Conservation (phyloP, 148 eudicot species). For the Amaranthus palmeri region DNA sequence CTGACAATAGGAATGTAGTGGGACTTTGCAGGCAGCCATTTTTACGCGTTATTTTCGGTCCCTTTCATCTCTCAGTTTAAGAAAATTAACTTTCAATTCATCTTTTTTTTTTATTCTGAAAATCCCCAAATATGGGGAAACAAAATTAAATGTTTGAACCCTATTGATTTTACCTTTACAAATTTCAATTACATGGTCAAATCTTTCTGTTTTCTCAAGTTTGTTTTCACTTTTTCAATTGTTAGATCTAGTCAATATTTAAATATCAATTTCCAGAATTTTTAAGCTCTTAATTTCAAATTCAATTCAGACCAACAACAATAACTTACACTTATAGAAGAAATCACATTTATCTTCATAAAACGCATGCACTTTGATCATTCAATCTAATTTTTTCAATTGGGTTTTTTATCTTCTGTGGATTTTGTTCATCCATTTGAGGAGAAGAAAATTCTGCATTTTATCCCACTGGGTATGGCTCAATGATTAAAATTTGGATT, state of each 20-base stretch:
- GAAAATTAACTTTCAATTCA: slow-evolving; percentile 4
- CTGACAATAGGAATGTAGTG: background rate
- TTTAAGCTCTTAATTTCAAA: background rate
- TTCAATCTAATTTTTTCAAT: slow-evolving; percentile 14
- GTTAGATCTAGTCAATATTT: slow-evolving; percentile 30
- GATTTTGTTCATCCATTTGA: background rate
- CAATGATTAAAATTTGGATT: slow-evolving; percentile 8
- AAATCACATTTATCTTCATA: slow-evolving; percentile 8
- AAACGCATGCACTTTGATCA: slow-evolving; percentile 14
- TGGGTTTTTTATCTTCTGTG: slow-evolving; percentile 17
- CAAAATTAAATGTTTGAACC: slow-evolving; percentile 11
- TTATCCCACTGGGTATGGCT: slow-evolving; percentile 11
- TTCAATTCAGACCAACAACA: background rate
- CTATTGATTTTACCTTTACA: background rate
- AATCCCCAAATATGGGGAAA: background rate
- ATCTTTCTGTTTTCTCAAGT: background rate
- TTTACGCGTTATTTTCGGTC: slow-evolving; percentile 10
- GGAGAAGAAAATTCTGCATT: background rate
- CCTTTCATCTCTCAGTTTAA: background rate
- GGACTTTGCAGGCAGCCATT: slow-evolving; percentile 17
- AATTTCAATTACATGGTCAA: slow-evolving; percentile 8
- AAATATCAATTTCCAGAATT: background rate
- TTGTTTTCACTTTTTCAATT: background rate
- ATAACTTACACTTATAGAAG: background rate
- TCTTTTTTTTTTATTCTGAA: background rate